phyloP scores from a whole-genome alignment of 2,329 filamentous ascomycete genomes.

The Scytalidium lignicola region DNA sequence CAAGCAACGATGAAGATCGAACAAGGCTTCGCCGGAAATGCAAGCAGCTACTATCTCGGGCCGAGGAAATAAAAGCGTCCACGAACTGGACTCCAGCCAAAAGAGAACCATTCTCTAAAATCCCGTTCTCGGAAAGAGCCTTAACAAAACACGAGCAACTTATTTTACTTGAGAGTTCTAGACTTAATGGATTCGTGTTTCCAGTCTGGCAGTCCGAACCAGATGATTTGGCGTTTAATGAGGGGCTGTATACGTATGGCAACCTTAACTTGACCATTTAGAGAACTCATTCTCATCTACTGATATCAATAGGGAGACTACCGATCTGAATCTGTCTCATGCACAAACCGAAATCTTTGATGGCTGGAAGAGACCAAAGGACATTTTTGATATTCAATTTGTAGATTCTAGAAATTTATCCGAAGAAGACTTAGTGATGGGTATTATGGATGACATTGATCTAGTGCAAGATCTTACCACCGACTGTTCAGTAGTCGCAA shows the following conservation, averaged over 20 bases:
- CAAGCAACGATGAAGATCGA: slow-evolving; percentile 57
- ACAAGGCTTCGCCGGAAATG: slow-evolving; percentile 63
- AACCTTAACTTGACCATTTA: not conserved
- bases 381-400: slow-evolving; percentile 45
- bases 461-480: slow-evolving; percentile 93
- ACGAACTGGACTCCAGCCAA: slow-evolving; percentile 15
- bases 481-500: slow-evolving; percentile 95
- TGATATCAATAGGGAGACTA: slow-evolving; percentile 54
- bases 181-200: slow-evolving; percentile 76
- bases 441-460: slow-evolving; percentile 58
- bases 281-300: slow-evolving; percentile 6
- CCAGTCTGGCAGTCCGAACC: slow-evolving; percentile 75
- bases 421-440: slow-evolving; percentile 46
- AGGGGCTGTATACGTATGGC: slow-evolving; percentile 58
- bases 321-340: slow-evolving; percentile 66
- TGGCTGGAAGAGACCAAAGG: slow-evolving; percentile 73
- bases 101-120: slow-evolving; percentile 22
- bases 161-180: slow-evolving; percentile 71
- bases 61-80: slow-evolving; percentile 66
- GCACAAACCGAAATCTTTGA: slow-evolving; percentile 72
- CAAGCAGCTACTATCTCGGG: slow-evolving; percentile 62
- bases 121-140: slow-evolving; percentile 47
- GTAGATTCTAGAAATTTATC: slow-evolving; percentile 10
- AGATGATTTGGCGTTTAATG: slow-evolving; percentile 54
- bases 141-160: slow-evolving; percentile 68